Conservation (phyloP, 768 basidiomycete genomes). For the Mycena vitilis region DNA sequence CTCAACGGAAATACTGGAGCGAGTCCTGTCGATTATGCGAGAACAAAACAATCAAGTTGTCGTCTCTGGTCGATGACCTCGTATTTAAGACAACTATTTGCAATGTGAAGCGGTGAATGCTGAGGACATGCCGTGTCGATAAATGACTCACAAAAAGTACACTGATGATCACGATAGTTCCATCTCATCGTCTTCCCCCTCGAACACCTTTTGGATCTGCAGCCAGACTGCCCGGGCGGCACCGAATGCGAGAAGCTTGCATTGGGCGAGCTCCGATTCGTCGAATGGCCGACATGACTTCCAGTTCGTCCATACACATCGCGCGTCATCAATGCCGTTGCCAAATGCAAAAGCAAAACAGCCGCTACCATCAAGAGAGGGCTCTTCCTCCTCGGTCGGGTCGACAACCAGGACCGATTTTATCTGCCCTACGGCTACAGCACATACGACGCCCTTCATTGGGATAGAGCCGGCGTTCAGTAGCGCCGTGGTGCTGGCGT, state of each 20-base stretch:
- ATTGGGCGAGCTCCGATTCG: constrained; percentile 54
- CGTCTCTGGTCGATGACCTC: no score
- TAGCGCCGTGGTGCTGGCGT: constrained; percentile 76
- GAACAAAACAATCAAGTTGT: no score
- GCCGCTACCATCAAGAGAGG: constrained; percentile 56
- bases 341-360: constrained; percentile 78
- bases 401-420: constrained; percentile 59
- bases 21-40: no score
- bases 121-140: no score
- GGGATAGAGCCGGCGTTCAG: constrained; percentile 78
- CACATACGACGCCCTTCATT: constrained; percentile 81
- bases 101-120: not conserved
- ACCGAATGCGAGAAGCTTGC: constrained; percentile 58
- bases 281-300: constrained; percentile 50
- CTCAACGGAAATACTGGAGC: not conserved
- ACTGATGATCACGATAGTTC: constrained; percentile 12
- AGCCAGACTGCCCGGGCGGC: constrained; percentile 62
- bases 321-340: constrained; percentile 41
- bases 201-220: constrained; percentile 26
- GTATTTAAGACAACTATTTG: not conserved
- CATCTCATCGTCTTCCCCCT: constrained; percentile 26
- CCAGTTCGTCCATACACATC: constrained; percentile 73
- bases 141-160: constrained; percentile 6
- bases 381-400: constrained; percentile 58
- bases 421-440: constrained; percentile 65